These are phyloP conservation scores for Tulasnella sp. DNA, from an alignment of 768 basidiomycete species.

Conservation along the genomic window DNA sequence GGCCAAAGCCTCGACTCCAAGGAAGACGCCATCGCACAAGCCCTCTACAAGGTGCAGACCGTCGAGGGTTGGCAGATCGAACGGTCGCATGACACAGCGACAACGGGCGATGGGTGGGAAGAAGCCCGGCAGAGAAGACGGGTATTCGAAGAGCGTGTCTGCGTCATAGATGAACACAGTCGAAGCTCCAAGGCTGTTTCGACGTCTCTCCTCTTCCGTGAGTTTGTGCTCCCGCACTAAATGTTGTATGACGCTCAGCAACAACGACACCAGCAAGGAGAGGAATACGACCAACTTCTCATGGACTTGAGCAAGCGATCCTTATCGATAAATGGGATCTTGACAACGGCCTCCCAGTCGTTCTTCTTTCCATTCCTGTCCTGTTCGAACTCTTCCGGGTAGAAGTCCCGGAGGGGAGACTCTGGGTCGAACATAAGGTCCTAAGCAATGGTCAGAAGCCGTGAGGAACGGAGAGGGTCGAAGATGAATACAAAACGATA, in stretches of 20 bases:
- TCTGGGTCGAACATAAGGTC: conserved; percentile 78
- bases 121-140: conserved; percentile 87
- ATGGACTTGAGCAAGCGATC: conserved; percentile 66
- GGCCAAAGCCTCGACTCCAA: conserved; percentile 75
- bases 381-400: conserved; percentile 79
- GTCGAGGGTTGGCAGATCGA: conserved; percentile 73
- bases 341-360: conserved; percentile 98
- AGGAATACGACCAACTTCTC: conserved; percentile 42
- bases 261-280: not conserved
- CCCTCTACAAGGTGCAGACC: conserved; percentile 80
- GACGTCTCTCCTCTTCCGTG: conserved; percentile 54
- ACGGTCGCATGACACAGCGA: conserved; percentile 66
- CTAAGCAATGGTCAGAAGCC: conserved; percentile 31
- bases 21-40: conserved; percentile 74
- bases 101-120: conserved; percentile 81
- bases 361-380: conserved; percentile 97
- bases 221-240: conserved; percentile 68
- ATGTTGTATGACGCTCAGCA: not conserved
- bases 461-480: not conserved
- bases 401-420: conserved; percentile 89
- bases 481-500: conserved; percentile 15
- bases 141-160: conserved; percentile 53
- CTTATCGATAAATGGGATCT: conserved; percentile 96
- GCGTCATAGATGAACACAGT: conserved; percentile 64
- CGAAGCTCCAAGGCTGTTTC: conserved; percentile 72